Base-by-base conservation (phyloP, 139 green algal species). In the Chlamydomonas schloesseri region DNA sequence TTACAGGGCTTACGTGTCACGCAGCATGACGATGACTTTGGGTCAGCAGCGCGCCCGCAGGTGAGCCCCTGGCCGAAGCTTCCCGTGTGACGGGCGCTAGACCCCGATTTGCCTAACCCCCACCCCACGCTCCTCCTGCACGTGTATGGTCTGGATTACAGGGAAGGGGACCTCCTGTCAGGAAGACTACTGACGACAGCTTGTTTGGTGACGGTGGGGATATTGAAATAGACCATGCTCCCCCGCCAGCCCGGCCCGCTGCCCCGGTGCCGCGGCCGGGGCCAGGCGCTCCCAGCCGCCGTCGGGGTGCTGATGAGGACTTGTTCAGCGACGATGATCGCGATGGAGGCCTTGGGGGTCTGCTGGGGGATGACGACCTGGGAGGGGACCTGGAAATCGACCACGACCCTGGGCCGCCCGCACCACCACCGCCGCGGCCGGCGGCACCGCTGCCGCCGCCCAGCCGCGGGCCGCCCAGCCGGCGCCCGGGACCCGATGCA, bases 1-100 rank as follows among this genome's bases (percentile, higher is more conserved):
- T n/a, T n/a, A n/a, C n/a, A n/a, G n/a, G n/a, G n/a, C n/a, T n/a
- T 24, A 73, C 4, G 17, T 46, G 29, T 55, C 13, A 6, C 13
- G 71, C 71, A 76, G 71, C 71, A 76, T 23, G 71, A 58, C 8
- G 71, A 76, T 71, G 75, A 71, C 34, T 71, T 71, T 26, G 71
- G 21, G 24, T 8, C 18, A 60, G 55, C 6, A 26, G 8, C 55
- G 10, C 55, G 55, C 55, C 18, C 2, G 20, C 55, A 24, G 55
- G 55, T 60, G 55, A 60, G 55, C 6, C n/a, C n/a, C 8, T 24
- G 55, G 55, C 55, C 14, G 18, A 26, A 50, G 42, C 42, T 50
- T 50, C 42, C 42, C 6, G 42, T 50, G 42, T 50, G 42, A 50
- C n/a, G n/a, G n/a, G n/a, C n/a, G n/a, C 42, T 50, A 50, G 42